Base-by-base conservation (phyloP, 257 asterid species). In the Nicotiana otophora region DNA sequence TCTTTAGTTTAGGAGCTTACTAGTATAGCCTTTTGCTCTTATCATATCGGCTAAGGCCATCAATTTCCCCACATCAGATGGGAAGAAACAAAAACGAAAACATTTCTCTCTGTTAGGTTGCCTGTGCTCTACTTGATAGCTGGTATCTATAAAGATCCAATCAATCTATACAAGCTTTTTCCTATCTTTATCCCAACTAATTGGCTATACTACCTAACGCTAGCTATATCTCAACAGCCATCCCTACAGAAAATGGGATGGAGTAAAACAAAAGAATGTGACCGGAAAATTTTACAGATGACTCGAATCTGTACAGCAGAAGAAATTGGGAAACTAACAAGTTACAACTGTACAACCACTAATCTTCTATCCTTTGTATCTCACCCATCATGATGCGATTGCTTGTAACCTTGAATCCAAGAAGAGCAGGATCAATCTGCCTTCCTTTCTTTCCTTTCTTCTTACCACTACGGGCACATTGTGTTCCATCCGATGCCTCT, bases 371-470 rank as follows among this genome's bases (percentile, higher is more conserved):
- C 67, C 98, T 85, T 83, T 96, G 99, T 81, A 96, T 94, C 86
- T 96, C 99, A 12, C 99, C 99, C 99, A 96, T 96, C 98, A 94
- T 88, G 85, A 96, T 94, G 66, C 99, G 94, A 84, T 96, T 96
- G 90, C 99, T 96, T 1, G 97, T 90, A n/a, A 96, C 99, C 90
- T 94, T 96, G 89, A 96, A 96, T 5, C 99, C 99, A 34, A 96
- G 98, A 81, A 96, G 96, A 62, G 99, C 98, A 4, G 99, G 99
- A 69, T 96, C 99, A 0, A 96, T 96, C 84, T 94, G 99, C 70
- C 98, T 90, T 77, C 99, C 99, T 84, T 94, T 96, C 89, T 94
- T 96, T 30, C 99, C 99, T 86, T 94, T 96, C 96, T 92, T 96
- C 85, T 94, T 96, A 90, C 82, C 87, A 90, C 88, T 89, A 48